Conservation (phyloP, 305 asterid genomes). For the Fraxinus paxiana region DNA sequence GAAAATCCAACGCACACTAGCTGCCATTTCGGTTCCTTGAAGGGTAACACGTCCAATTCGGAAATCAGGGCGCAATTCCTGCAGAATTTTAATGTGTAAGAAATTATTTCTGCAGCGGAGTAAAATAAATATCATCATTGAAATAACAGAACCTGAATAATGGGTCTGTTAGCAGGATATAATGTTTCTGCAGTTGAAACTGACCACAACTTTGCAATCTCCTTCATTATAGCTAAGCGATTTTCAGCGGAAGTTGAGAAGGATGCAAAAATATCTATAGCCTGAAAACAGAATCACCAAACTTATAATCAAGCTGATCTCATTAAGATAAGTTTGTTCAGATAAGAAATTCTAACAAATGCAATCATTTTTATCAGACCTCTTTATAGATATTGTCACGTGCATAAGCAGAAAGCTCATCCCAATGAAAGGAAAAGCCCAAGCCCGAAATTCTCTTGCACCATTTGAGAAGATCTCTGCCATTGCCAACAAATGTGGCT, state of each 20-base stretch:
- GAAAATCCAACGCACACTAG: constrained; percentile 32
- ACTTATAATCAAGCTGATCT: constrained; percentile 20
- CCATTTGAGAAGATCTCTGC: constrained; percentile 88
- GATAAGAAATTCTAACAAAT: constrained; percentile 10
- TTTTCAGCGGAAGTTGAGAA: constrained; percentile 63
- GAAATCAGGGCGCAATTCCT: constrained; percentile 51
- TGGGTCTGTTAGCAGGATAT: constrained; percentile 72
- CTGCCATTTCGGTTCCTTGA: constrained; percentile 39
- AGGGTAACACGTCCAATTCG: constrained; percentile 64
- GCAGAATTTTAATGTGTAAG: constrained; percentile 26
- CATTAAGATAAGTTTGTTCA: constrained; percentile 1
- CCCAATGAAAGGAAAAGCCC: constrained; percentile 38
- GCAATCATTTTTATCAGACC: constrained; percentile 38
- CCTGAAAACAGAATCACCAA: constrained; percentile 48
- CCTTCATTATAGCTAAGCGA: constrained; percentile 65
- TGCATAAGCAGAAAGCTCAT: constrained; percentile 41
- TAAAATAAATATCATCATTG: constrained; percentile 14
- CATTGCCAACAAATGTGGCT: constrained; percentile 26
- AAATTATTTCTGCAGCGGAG: constrained; percentile 12
- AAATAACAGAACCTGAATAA: constrained; percentile 51
- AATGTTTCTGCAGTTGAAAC: constrained; percentile 47
- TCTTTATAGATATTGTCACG: constrained; percentile 61
- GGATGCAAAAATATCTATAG: constrained; percentile 84
- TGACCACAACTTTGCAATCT: constrained; percentile 64
- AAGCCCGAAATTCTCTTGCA: constrained; percentile 71